phyloP scores from a whole-genome alignment of 179 eudicot genomes.

The Beta macrorhiza region DNA sequence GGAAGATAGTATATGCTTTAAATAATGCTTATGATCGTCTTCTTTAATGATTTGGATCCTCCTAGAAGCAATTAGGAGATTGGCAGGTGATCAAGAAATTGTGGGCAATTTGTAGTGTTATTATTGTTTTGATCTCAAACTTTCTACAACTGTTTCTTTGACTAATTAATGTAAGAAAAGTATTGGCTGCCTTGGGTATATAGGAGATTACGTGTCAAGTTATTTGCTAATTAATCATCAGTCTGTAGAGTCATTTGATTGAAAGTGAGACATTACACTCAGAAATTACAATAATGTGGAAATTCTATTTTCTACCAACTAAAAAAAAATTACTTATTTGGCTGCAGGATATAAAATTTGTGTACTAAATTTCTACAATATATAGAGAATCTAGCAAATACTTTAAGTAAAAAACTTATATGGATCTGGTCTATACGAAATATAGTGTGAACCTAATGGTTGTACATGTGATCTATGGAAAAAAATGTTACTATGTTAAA shows the following conservation, averaged over 20 bases:
- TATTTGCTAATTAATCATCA: not conserved
- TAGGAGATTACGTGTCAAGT: constrained; percentile 12
- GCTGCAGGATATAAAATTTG: no score
- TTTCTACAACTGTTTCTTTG: constrained; percentile 18
- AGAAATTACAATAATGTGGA: no score
- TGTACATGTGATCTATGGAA: no score
- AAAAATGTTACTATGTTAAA: no score
- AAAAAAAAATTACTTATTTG: no score
- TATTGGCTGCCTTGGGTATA: not conserved
- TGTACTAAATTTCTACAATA: no score
- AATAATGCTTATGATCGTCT: not conserved
- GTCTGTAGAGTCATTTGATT: not conserved
- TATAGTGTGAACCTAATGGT: no score
- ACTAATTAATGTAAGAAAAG: constrained; percentile 10
- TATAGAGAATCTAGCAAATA: no score
- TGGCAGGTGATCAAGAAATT: not conserved
- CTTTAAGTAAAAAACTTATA: no score
- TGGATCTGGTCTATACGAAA: no score
- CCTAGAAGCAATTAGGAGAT: constrained; percentile 26
- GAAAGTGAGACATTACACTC: no score
- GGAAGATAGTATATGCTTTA: constrained; percentile 6
- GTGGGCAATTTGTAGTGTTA: constrained; percentile 1
- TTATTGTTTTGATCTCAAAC: not conserved
- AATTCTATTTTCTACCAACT: no score
- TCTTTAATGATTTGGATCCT: constrained; percentile 12